A percentile compares a stretch with the other conserved stretches of the same genome.
Conservation (phyloP, 2,329 filamentous ascomycete genomes). For the Aureobasidium sp. region DNA sequence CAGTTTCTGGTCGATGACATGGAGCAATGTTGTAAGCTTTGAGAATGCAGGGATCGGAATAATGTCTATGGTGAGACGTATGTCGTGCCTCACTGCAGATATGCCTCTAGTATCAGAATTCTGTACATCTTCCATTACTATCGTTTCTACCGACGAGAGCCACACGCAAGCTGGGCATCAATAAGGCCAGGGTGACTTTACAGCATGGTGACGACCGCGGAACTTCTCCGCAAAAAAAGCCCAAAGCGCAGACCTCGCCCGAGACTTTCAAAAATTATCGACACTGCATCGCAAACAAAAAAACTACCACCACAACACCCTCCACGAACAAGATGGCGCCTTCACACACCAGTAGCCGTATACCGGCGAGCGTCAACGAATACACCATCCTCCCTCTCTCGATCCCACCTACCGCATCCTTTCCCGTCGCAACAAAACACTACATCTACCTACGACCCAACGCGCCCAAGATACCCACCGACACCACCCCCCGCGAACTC, state of each 20-base stretch:
- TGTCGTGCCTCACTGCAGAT: too few species aligned
- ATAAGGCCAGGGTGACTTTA: neutral
- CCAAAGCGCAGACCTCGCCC: neutral
- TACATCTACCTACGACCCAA: conserved; percentile 84
- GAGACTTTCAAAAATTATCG: neutral
- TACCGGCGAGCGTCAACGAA: conserved; percentile 43
- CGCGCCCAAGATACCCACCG: conserved; percentile 67
- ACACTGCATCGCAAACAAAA: neutral
- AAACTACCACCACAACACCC: neutral
- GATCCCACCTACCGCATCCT: conserved; percentile 58
- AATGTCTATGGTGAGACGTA: too few species aligned
- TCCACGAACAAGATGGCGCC: conserved; percentile 17
- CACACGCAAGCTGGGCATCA: neutral
- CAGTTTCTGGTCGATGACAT: neutral
- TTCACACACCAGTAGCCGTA: conserved; percentile 14
- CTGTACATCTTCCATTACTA: too few species aligned
- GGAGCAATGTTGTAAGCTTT: neutral
- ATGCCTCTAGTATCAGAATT: too few species aligned
- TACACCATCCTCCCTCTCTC: conserved; percentile 65
- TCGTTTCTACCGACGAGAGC: too few species aligned
- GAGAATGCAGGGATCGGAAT: neutral
- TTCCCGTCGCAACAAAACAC: conserved; percentile 59
- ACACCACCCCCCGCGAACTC: conserved; percentile 68
- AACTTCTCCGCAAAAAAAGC: neutral
- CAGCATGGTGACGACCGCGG: neutral